Evolutionary conservation across 768 basidiomycete genomes (phyloP), one percentile per base, ranked within the genome.

Genomic region (Rhodosporidiobolus odoratus): DNA sequence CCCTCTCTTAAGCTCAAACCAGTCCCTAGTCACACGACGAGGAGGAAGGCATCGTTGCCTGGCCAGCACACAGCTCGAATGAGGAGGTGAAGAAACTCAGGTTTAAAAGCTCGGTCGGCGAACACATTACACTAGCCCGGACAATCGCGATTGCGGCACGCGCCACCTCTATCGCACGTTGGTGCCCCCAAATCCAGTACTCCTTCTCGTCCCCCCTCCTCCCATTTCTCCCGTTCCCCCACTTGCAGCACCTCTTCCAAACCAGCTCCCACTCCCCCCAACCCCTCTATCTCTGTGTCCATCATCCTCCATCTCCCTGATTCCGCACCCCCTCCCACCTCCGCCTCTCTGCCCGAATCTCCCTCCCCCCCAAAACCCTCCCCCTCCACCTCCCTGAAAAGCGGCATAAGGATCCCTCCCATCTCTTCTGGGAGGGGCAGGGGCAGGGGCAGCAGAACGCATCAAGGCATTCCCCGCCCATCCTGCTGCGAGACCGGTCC

Each of bases 171-270:
- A 69, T 23, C 68, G 40, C 48, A 64, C 63, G 57, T 80, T 86
- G 7, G 90, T 89, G 34, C 90, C 87, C 45, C 91, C 92, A 66
- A 88, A 85, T 0, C 90, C 91, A 23, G 89, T 89, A 77, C 89
- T 90, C 41, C 84, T 82, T 77, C 91, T 84, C 84, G 89, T 87
- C 30, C 68, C 68, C 2, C 62, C 68, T 9, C 58, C 47, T 15
- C 68, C 50, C 1, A 62, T 37, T 52, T 45, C 62, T 17, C 79
- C 48, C 4, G 5, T 34, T 5, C 54, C 23, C 9, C 34, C 54
- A 34, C 54, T 35, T 10, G 9, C 34, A 19, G 16, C 23, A 30
- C 32, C 32, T 56, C 37, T 60, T 52, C 13, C 48, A n/a, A 59
- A 71, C 68, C 63, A 70, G 67, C 70, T 76, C 72, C 32, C 76